Evolutionary conservation across 2,329 filamentous ascomycete species (phyloP), one percentile per base, ranked within the genome.

Genomic region (Magnaporthiopsis incrustans): DNA sequence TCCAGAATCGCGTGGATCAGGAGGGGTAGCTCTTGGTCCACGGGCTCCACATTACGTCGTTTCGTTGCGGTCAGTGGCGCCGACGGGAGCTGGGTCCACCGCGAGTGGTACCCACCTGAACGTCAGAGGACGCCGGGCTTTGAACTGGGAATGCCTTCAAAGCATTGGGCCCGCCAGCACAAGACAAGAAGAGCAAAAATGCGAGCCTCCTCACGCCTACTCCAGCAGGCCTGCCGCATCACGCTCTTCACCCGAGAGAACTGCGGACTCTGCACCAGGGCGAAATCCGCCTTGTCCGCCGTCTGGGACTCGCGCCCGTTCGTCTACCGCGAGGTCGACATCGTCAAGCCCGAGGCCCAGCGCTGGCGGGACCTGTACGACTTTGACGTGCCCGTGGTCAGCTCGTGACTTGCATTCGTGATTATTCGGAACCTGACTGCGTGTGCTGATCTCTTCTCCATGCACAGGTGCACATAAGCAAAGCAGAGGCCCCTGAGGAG

Each of bases 371-470:
- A 87, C 61, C 71, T 92, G 1, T 94, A 94, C 72, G 90, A 92
- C 65, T 91, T 92, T 73, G 90, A 94, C 69, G 90, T 91, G 10
- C 90, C 90, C 0, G 90, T 93, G 71, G 90, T 93, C 78, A 71
- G 82, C 64, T 26, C 15, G 22, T 7, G 15, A 14, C 14, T 2
- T 57, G 38, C 1, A 7, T 30, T 30, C 30, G 4, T 30, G 30
- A 4, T 5, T 30, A 38, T 33, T n/a, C 4, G 11, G 12, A 27
- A 10, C 35, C 5, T 60, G 25, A 44, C 59, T 27, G 59, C 32
- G 22, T 60, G 33, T 25, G 22, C 33, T 22, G 59, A n/a, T 33
- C 14, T 18, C 60, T 60, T 6, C 27, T 15, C 38, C 38, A 4
- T 18, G 14, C 4, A 15, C 62, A 86, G 84, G 85, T 86, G 67